These are phyloP conservation scores for Populus ilicifolia DNA, from an alignment of 345 rosid genomes.

Conservation along the genomic window DNA sequence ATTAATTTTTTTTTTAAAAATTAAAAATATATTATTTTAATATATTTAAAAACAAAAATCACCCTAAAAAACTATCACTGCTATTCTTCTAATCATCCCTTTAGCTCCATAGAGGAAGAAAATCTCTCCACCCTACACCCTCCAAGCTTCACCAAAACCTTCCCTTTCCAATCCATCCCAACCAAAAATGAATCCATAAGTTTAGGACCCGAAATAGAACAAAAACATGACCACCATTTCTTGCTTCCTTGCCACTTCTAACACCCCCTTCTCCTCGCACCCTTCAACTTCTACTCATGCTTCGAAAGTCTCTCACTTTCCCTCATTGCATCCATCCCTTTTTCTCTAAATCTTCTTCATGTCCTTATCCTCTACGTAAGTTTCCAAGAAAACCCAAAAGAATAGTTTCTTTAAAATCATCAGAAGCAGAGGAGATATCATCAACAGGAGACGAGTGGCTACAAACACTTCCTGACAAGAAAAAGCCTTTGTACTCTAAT, in stretches of 20 bases:
- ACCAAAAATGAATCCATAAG: not conserved
- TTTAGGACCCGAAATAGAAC: not conserved
- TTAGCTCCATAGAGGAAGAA: not conserved
- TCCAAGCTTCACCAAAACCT: not conserved
- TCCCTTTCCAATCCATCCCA: too few relatives aligned
- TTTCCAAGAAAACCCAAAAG: constrained; percentile 19
- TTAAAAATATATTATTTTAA: too few relatives aligned
- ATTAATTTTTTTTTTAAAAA: too few relatives aligned
- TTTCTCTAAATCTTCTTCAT: constrained; percentile 17
- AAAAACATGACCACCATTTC: constrained; percentile 39
- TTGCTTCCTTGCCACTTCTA: constrained; percentile 22
- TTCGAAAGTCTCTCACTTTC: constrained; percentile 20
- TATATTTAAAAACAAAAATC: too few relatives aligned
- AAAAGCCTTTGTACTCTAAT: constrained; percentile 79
- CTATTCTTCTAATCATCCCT: not conserved
- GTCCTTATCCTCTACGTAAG: constrained; percentile 4
- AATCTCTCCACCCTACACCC: not conserved
- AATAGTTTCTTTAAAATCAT: constrained; percentile 43
- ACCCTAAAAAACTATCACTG: too few relatives aligned
- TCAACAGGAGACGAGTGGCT: constrained; percentile 80
- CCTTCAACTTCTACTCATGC: constrained; percentile 1
- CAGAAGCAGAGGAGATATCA: constrained; percentile 54
- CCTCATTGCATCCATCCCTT: constrained; percentile 13
- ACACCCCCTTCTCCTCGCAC: constrained; percentile 3
- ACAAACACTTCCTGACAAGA: constrained; percentile 68